Base-by-base conservation (phyloP, 192 early-diverging fungal species). In the Spizellomyces punctatus region DNA sequence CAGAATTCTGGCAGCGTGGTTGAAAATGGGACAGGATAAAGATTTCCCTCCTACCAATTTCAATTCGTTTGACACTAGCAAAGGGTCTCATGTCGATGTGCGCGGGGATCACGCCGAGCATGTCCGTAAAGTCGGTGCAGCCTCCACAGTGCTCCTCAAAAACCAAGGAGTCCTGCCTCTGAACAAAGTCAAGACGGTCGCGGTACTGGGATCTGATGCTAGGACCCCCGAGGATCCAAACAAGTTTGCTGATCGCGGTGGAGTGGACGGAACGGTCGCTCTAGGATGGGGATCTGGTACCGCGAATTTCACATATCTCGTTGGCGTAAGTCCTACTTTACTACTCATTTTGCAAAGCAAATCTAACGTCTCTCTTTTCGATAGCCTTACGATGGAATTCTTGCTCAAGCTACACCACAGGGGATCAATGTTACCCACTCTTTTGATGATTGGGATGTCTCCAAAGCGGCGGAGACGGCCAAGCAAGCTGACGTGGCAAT, bases 241-340 rank as follows among this genome's bases (percentile, higher is more conserved):
- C 66, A 16, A 36, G 16, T 68, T 75, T 47, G 7, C 22, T 21
- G 80, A 81, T 54, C 65, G 57, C 52, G 71, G 72, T 55, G 71
- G 71, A 12, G 17, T 46, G n/a, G 63, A 67, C 47, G 84, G 84
- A 6, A 77, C 74, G 14, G 19, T 84, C 27, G 78, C 83, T 36
- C 69, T 74, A 60, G 82, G 83, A 59, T 85, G 83, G 84, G 84
- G 84, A 14, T 81, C 78, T 49, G 84, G 84, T 14, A 85, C 82
- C 42, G 61, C 75, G 14, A 58, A 80, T 46, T 85, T 83, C 64
- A 78, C 84, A 10, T 85, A 81, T 67, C 10, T 85, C 16, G 69
- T 85, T 19, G 56, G 77, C 2, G 73, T 74, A 22, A 64, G 74
- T 77, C 10, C 27, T n/a, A n/a, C 17, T 74, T n/a, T 22, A 3